phyloP scores from a whole-genome alignment of 1,284 basidiomycete genomes.

The Apiotrichum porosum region DNA sequence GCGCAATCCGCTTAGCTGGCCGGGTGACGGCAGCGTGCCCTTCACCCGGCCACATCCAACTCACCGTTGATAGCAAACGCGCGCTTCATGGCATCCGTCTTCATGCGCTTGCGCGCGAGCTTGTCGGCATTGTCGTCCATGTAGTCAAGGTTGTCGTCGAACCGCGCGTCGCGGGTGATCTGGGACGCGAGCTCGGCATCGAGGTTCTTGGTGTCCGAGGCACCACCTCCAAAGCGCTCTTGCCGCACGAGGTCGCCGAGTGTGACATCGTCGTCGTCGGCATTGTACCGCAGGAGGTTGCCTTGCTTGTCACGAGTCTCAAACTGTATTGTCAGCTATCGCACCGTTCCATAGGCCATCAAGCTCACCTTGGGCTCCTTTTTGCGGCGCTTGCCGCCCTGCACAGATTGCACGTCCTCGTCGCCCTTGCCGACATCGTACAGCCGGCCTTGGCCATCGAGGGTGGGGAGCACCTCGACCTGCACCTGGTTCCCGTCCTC shows the following conservation, averaged over 20 bases:
- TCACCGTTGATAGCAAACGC: constrained; percentile 92
- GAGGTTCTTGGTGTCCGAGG: constrained; percentile 81
- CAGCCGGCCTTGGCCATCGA: constrained; percentile 77
- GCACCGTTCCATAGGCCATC: too few species aligned
- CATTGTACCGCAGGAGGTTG: constrained; percentile 73
- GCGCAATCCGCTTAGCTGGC: not conserved
- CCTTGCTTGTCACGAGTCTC: constrained; percentile 89
- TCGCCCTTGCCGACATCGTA: constrained; percentile 79
- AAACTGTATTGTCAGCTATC: too few species aligned
- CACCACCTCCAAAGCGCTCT: constrained; percentile 83
- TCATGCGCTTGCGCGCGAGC: constrained; percentile 88
- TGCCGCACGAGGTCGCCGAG: constrained; percentile 89
- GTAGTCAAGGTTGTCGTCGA: constrained; percentile 84
- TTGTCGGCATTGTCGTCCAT: constrained; percentile 95
- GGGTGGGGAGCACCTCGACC: constrained; percentile 79
- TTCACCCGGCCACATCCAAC: too few species aligned
- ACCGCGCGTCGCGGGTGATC: constrained; percentile 81
- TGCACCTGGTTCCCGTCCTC: constrained; percentile 46
- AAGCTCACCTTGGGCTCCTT: constrained; percentile 66
- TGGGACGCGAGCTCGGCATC: constrained; percentile 84
- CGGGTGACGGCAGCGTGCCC: too few species aligned
- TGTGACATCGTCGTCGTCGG: constrained; percentile 80
- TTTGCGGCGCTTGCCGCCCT: constrained; percentile 53
- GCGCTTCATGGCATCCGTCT: constrained; percentile 89
- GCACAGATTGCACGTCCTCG: constrained; percentile 43